Base-by-base conservation (phyloP, 1,139 yeast genomes). In the Protomyces arabidopsidicola region DNA sequence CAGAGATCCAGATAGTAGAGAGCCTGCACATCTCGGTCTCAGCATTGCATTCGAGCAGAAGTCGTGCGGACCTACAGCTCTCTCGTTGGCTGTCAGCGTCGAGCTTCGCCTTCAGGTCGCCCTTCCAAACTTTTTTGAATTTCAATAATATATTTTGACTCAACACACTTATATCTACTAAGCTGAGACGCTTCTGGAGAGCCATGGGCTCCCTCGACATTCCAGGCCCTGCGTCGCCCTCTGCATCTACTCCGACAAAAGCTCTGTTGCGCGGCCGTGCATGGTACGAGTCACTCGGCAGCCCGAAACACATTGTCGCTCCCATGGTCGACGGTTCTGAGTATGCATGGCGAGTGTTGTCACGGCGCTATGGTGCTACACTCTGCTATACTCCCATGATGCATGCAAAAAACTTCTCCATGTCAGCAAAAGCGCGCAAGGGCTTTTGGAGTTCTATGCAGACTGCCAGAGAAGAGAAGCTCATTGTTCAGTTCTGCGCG, bases 241-340 rank as follows among this genome's bases (percentile, higher is more conserved):
- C 22, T 42, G 22, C 12, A 6, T 4, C 48, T 2, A 12, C 20
- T 5, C 24, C 20, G 5, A 18, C 24, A 3, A 42, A 42, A 18
- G 24, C 48, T n/a, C 20, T 42, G 63, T 71, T 81, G 31, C 72
- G 74, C 24, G 98, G 98, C 1, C 81, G 96, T 66, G 84, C 82
- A 56, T 80, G 93, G 3, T 91, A 79, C 72, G 80, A 87, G 60
- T 76, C 82, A 14, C 77, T 93, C 16, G 95, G 95, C 0, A 71
- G 76, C 24, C 98, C 98, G 0, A 83, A 80, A 63, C 88, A 88
- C 67, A 85, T 95, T 18, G 95, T 95, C 31, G 98, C 98, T 0
- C 99, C 99, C 1, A 93, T 95, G 98, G 99, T 95, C 12, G 98
- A 95, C 74, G 98, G 90, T 70, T 85, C 93, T 2, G 98, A 95